These are phyloP conservation scores for Cyberlindnera meyerae DNA, from an alignment of 805 yeast genomes.

Conservation along the genomic window DNA sequence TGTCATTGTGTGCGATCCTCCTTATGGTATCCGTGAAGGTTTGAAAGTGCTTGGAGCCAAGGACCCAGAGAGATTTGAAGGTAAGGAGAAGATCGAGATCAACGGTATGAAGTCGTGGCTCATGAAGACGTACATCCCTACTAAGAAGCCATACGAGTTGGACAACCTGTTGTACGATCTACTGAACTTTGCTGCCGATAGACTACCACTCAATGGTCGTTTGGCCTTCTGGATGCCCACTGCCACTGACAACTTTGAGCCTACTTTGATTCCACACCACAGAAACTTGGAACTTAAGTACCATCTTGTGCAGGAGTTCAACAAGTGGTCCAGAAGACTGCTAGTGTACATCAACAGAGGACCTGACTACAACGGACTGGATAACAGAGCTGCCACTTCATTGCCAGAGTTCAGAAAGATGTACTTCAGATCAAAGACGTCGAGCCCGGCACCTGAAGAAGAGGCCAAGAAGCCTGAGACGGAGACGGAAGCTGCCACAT, in stretches of 20 bases:
- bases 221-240: conserved; percentile 98
- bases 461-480: too few species aligned
- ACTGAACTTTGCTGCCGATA: conserved; percentile 62
- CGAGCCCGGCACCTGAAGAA: conserved; percentile 12
- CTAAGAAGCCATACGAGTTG: conserved; percentile 85
- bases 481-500: background rate
- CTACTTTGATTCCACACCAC: conserved; percentile 74
- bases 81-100: conserved; percentile 68
- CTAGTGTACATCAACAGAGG: conserved; percentile 73
- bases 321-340: conserved; percentile 88
- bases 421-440: conserved; percentile 21
- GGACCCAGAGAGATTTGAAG: conserved; percentile 60
- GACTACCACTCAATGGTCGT: conserved; percentile 72
- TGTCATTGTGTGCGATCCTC: conserved; percentile 91
- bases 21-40: conserved; percentile 96
- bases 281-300: conserved; percentile 62
- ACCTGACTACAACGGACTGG: conserved; percentile 45
- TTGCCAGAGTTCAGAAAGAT: conserved; percentile 26
- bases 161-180: conserved; percentile 75
- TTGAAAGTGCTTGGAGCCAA: conserved; percentile 87
- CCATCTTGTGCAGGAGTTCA: conserved; percentile 80
- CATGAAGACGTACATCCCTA: conserved; percentile 81
- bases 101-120: conserved; percentile 76
- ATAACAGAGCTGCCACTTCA: conserved; percentile 30
- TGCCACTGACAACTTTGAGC: conserved; percentile 77